These are phyloP conservation scores for Pouteria glomerata DNA, from an alignment of 148 eudicot genomes.

Conservation along the genomic window DNA sequence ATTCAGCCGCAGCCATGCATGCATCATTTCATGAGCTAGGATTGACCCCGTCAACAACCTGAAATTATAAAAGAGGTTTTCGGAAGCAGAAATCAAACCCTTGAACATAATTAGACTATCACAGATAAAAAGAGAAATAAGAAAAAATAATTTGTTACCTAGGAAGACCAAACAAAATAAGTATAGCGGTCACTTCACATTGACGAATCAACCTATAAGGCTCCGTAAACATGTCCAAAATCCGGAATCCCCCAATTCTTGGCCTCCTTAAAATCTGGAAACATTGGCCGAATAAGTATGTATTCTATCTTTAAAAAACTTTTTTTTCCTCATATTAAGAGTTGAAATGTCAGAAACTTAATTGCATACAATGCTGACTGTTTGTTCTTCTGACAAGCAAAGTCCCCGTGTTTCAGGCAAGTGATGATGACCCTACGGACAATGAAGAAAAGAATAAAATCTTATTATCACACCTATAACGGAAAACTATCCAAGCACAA, in stretches of 20 bases:
- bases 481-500: not conserved
- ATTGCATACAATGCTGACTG: constrained; percentile 70
- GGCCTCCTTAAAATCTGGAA: constrained; percentile 75
- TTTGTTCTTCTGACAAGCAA: constrained; percentile 97
- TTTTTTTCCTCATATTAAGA: not conserved
- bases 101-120: not conserved
- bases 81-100: not conserved
- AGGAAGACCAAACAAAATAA: constrained; percentile 87
- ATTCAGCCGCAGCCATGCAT: constrained; percentile 92
- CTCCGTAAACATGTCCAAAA: constrained; percentile 75
- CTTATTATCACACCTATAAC: not conserved
- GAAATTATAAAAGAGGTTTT: not conserved
- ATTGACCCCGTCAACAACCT: constrained; percentile 97
- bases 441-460: constrained; percentile 5
- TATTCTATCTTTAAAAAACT: not conserved
- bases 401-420: constrained; percentile 99
- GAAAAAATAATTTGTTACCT: constrained; percentile 33
- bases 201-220: constrained; percentile 66
- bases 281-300: constrained; percentile 2
- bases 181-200: constrained; percentile 94
- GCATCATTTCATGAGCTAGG: constrained; percentile 99
- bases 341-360: not conserved
- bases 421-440: constrained; percentile 87
- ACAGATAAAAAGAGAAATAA: not conserved
- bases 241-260: constrained; percentile 62